These are phyloP conservation scores for Colletotrichum echinochloae DNA, from an alignment of 2,329 filamentous ascomycete species.

Conservation along the genomic window DNA sequence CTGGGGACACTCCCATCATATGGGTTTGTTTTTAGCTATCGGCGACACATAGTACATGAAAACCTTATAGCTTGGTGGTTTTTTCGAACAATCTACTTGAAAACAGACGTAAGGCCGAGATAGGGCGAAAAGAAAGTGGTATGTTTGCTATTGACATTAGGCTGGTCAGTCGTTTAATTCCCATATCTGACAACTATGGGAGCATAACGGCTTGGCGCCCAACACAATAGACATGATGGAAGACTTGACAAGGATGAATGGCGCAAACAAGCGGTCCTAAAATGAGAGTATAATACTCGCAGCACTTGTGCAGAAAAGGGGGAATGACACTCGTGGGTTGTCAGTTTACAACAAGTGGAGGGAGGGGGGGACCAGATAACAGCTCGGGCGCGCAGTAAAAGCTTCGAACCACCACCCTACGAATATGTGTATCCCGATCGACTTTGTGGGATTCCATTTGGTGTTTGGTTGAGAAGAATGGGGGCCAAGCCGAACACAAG, in stretches of 20 bases:
- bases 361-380: not conserved
- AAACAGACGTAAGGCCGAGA: not conserved
- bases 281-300: not conserved
- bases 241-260: too few species aligned
- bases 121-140: not conserved
- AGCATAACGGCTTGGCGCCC: not conserved
- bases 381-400: not conserved
- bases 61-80: not conserved
- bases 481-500: not conserved
- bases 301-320: not conserved
- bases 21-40: not conserved
- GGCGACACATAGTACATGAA: too few species aligned
- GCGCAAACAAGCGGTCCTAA: too few species aligned
- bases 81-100: not conserved
- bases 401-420: conserved; percentile 7
- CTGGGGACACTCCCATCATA: not conserved
- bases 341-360: not conserved
- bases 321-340: not conserved
- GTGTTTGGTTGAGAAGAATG: conserved; percentile 2
- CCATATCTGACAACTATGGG: not conserved
- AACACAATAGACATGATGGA: not conserved
- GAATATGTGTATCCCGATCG: not conserved
- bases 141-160: not conserved
- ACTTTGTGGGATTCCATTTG: conserved; percentile 8
- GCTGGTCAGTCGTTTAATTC: too few species aligned